phyloP scores from a whole-genome alignment of 2,329 filamentous ascomycete species.

The Akanthomyces lecanii region DNA sequence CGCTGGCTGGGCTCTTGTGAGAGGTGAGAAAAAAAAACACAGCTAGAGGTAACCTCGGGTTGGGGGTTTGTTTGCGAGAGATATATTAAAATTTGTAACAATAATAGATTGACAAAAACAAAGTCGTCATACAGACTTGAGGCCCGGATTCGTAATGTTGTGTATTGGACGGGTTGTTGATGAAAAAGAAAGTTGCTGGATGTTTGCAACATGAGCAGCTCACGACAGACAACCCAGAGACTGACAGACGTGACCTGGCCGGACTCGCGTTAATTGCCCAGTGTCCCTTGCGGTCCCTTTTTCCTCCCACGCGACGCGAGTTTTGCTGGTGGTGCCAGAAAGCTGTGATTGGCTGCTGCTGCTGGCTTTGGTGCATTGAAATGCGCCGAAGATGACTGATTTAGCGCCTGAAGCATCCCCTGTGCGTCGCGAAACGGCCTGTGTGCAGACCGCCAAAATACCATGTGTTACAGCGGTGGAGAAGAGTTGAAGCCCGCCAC shows the following conservation, averaged over 20 bases:
- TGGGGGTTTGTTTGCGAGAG: neutral
- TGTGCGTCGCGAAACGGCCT: too few species aligned
- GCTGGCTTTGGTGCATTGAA: neutral
- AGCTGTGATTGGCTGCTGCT: conserved; percentile 3
- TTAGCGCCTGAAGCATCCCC: neutral
- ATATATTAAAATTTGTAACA: neutral
- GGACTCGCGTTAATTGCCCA: conserved; percentile 13
- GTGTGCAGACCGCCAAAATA: too few species aligned
- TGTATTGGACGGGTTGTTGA: neutral
- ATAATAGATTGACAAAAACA: neutral
- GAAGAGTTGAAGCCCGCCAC: conserved; percentile 1
- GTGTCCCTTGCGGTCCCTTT: neutral
- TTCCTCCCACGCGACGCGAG: conserved; percentile 10
- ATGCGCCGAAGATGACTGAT: too few species aligned
- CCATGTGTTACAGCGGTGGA: too few species aligned
- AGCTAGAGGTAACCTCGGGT: neutral
- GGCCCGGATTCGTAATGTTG: neutral
- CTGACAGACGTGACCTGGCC: neutral
- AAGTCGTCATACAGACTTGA: neutral
- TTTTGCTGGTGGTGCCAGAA: neutral
- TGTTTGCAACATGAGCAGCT: neutral
- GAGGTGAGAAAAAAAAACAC: neutral
- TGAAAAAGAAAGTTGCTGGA: neutral
- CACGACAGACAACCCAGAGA: neutral
- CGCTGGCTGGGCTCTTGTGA: neutral